These are phyloP conservation scores for Pholiota adiposa DNA, from an alignment of 1,284 basidiomycete species.

Conservation along the genomic window DNA sequence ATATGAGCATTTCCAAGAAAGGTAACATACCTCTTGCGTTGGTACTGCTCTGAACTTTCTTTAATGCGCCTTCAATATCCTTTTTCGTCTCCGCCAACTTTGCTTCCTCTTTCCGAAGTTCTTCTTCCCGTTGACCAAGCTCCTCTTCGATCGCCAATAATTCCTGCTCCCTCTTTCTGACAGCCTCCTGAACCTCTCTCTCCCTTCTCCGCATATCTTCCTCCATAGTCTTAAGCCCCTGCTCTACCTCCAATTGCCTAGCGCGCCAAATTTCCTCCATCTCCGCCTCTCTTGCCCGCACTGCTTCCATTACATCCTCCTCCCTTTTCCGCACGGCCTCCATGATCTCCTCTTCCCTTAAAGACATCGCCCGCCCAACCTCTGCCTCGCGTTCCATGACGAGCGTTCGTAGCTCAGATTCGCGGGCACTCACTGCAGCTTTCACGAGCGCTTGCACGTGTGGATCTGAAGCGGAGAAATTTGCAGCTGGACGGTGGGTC, in stretches of 20 bases:
- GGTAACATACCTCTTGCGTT: conserved; percentile 34
- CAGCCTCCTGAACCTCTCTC: conserved; percentile 42
- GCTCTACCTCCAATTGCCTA: conserved; percentile 57
- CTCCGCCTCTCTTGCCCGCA: conserved; percentile 60
- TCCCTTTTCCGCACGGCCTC: conserved; percentile 57
- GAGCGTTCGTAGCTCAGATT: conserved; percentile 67
- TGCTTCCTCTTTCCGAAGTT: conserved; percentile 47
- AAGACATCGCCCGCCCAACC: conserved; percentile 63
- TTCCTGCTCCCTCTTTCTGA: conserved; percentile 42
- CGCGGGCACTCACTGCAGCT: conserved; percentile 63
- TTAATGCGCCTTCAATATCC: conserved; percentile 17
- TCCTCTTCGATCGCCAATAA: conserved; percentile 10
- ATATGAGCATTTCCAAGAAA: neutral
- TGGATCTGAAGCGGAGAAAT: conserved; percentile 28
- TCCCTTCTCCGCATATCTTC: conserved; percentile 46
- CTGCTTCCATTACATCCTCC: conserved; percentile 58
- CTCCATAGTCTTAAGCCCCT: conserved; percentile 40
- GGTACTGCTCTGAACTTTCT: conserved; percentile 17
- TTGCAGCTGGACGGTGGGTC: conserved; percentile 26
- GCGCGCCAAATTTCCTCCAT: conserved; percentile 64
- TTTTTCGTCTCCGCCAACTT: conserved; percentile 38
- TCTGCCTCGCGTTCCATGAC: conserved; percentile 72
- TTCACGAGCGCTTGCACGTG: conserved; percentile 58
- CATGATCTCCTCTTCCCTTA: conserved; percentile 74
- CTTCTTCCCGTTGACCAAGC: conserved; percentile 25